Conservation (phyloP, 2,329 filamentous ascomycete genomes). For the Xylariales sp. region DNA sequence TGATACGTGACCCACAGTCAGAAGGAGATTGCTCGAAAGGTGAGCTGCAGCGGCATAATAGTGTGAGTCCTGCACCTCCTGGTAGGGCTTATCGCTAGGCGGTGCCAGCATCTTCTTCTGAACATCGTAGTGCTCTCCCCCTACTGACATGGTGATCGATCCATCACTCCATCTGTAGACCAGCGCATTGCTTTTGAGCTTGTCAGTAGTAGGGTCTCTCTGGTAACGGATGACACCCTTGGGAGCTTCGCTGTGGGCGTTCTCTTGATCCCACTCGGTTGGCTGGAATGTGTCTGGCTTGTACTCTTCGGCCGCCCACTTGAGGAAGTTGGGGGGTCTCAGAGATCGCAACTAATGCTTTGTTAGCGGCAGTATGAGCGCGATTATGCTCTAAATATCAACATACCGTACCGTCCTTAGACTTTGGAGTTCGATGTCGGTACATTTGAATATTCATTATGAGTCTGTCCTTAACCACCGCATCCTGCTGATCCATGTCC, state of each 20-base stretch:
- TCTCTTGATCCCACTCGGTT: slow-evolving; percentile 47
- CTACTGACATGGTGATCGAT: slow-evolving; percentile 69
- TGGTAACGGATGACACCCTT: slow-evolving; percentile 66
- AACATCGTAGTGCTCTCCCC: slow-evolving; percentile 71
- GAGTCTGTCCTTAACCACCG: slow-evolving; percentile 44
- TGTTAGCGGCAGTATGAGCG: slow-evolving; percentile 9
- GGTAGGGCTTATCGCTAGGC: slow-evolving; percentile 53
- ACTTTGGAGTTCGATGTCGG: slow-evolving; percentile 66
- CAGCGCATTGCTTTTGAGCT: slow-evolving; percentile 70
- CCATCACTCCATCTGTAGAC: slow-evolving; percentile 77
- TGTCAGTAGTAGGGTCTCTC: slow-evolving; percentile 58
- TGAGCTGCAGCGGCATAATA: slow-evolving; percentile 73
- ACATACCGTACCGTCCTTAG: slow-evolving; percentile 67
- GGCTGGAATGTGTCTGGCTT: slow-evolving; percentile 62
- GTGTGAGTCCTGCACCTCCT: slow-evolving; percentile 65
- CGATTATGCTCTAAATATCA: no score
- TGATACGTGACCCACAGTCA: slow-evolving; percentile 71
- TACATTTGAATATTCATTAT: slow-evolving; percentile 62
- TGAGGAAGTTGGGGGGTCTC: slow-evolving; percentile 68
- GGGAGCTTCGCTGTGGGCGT: slow-evolving; percentile 50
- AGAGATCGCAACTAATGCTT: slow-evolving; percentile 59
- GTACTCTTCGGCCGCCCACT: slow-evolving; percentile 64
- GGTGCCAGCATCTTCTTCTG: slow-evolving; percentile 66
- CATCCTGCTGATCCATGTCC: slow-evolving; percentile 33
- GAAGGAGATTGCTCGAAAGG: slow-evolving; percentile 60